These are phyloP conservation scores for Trypanosoma cruzi DNA, from an alignment of 208 protist genomes.

Conservation along the genomic window DNA sequence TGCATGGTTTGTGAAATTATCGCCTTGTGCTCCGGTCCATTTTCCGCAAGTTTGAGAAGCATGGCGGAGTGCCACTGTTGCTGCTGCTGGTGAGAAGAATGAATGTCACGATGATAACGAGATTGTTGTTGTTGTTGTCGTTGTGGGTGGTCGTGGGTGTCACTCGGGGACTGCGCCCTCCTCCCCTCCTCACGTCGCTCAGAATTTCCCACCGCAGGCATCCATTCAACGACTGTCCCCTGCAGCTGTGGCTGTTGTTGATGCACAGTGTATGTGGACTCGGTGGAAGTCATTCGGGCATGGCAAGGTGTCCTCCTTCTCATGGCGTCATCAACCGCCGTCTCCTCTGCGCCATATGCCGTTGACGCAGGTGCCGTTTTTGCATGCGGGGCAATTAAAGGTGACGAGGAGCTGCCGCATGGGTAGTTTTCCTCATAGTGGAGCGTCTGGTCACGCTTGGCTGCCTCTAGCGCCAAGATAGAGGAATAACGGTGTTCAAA, in stretches of 20 bases:
- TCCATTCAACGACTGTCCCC: not conserved
- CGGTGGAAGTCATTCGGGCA: not conserved
- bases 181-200: not conserved
- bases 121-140: not conserved
- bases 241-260: not conserved
- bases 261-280: not conserved
- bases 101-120: not conserved
- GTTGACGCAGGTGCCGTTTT: not conserved
- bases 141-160: not conserved
- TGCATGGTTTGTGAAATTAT: constrained; percentile 44
- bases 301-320: not conserved
- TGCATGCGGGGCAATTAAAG: not conserved
- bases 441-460: not conserved
- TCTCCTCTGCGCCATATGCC: not conserved
- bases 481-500: constrained; percentile 58
- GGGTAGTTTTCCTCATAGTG: constrained; percentile 8
- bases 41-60: constrained; percentile 26
- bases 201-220: not conserved
- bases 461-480: constrained; percentile 27
- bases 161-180: not conserved
- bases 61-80: constrained; percentile 14
- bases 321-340: not conserved
- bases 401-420: not conserved
- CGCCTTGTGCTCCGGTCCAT: constrained; percentile 32
- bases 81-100: not conserved